phyloP scores from a whole-genome alignment of 192 early-diverging fungal species.

The Linnemannia hyalina region DNA sequence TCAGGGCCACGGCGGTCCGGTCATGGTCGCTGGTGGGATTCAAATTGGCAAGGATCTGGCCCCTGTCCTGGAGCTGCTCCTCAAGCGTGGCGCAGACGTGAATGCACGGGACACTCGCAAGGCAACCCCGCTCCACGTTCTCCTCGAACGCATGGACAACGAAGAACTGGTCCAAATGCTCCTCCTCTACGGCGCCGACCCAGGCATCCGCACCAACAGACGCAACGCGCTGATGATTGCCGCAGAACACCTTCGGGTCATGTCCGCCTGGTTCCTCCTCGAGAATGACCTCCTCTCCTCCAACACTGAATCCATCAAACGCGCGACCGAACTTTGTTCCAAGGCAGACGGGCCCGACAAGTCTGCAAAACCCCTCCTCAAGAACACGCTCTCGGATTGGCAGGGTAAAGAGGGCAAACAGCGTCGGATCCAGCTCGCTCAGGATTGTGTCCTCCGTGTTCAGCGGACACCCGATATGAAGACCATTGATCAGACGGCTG shows the following conservation, averaged over 20 bases:
- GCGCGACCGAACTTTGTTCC: conserved; percentile 42
- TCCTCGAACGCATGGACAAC: conserved; percentile 47
- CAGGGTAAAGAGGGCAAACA: conserved; percentile 41
- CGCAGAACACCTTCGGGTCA: conserved; percentile 42
- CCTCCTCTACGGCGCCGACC: conserved; percentile 49
- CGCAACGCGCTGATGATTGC: conserved; percentile 42
- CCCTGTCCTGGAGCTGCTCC: conserved; percentile 43
- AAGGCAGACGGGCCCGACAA: conserved; percentile 55
- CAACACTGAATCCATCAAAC: conserved; percentile 42
- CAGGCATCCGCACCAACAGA: conserved; percentile 34
- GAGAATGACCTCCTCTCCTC: conserved; percentile 56
- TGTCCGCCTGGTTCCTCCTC: conserved; percentile 53
- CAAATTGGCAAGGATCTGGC: not conserved
- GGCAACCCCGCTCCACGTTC: conserved; percentile 35
- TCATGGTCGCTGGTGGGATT: not conserved
- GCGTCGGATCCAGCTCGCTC: conserved; percentile 43
- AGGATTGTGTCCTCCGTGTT: conserved; percentile 43
- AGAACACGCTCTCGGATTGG: conserved; percentile 54
- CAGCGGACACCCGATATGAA: conserved; percentile 51
- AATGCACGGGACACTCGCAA: conserved; percentile 39
- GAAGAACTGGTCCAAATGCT: conserved; percentile 54
- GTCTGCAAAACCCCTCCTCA: conserved; percentile 47
- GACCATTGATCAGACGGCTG: conserved; percentile 46
- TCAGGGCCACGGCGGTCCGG: not conserved
- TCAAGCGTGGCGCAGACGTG: conserved; percentile 48